Conservation (phyloP, 2,329 filamentous ascomycete genomes). For the Aureobasidium uvarum region DNA sequence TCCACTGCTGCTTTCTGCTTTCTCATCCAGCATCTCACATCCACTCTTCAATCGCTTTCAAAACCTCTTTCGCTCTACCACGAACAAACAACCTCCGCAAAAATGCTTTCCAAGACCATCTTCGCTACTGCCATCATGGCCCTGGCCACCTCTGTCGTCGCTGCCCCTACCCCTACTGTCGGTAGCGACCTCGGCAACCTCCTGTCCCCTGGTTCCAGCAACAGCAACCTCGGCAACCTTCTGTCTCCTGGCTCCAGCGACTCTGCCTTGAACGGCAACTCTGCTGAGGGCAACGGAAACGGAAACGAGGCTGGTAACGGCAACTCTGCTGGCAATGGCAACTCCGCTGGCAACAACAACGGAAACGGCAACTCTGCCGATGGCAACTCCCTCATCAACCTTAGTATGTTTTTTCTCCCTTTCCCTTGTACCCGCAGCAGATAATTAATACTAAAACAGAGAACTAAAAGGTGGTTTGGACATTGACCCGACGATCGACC, state of each 20-base stretch:
- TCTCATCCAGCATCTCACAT: not conserved
- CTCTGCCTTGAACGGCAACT: constrained; percentile 10
- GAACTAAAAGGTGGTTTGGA: constrained; percentile 19
- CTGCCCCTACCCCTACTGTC: not conserved
- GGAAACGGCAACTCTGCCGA: constrained; percentile 17
- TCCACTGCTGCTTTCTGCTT: not conserved
- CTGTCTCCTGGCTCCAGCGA: not conserved
- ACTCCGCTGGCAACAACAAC: not conserved
- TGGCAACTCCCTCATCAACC: constrained; percentile 19
- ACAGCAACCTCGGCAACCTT: not conserved
- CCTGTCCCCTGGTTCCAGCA: not conserved
- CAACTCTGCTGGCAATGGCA: constrained; percentile 8
- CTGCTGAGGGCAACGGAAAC: constrained; percentile 2
- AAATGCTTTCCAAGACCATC: constrained; percentile 23
- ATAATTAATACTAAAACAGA: constrained; percentile 25
- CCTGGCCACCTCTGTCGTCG: constrained; percentile 8
- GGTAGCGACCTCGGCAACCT: not conserved
- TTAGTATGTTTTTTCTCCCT: not conserved
- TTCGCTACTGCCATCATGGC: constrained; percentile 14
- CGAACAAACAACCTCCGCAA: not conserved
- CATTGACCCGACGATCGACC: constrained; percentile 12
- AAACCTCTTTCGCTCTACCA: constrained; percentile 1
- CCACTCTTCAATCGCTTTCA: not conserved
- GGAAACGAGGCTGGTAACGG: constrained; percentile 10
- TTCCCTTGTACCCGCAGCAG: too few relatives aligned